phyloP scores from a whole-genome alignment of 192 early-diverging fungal species.

The Mortierella antarctica region DNA sequence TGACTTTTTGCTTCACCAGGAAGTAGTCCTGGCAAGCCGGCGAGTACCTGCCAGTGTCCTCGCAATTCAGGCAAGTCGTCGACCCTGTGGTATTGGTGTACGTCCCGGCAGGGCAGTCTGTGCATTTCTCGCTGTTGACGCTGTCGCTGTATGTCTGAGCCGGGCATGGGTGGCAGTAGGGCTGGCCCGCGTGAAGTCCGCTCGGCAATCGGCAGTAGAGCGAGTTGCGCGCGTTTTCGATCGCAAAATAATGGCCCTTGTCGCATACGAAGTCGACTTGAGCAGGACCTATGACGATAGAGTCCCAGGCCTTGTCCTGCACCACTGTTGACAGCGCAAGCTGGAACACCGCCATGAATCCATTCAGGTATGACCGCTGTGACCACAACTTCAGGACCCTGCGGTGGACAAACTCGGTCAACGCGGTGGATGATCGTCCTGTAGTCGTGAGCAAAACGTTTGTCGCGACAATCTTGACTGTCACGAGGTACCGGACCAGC shows the following conservation, averaged over 20 bases:
- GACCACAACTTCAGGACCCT: conserved; percentile 39
- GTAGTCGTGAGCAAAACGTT: conserved; percentile 14
- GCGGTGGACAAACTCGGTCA: conserved; percentile 19
- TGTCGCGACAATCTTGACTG: background rate
- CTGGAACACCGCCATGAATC: conserved; percentile 42
- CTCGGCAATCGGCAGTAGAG: conserved; percentile 10
- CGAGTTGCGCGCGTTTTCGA: background rate
- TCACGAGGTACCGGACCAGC: conserved; percentile 25
- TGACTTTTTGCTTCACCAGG: conserved; percentile 2
- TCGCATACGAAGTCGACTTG: conserved; percentile 34
- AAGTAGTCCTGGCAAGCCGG: conserved; percentile 32
- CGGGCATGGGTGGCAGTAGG: conserved; percentile 28
- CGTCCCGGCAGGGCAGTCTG: conserved; percentile 19
- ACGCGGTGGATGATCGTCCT: conserved; percentile 19
- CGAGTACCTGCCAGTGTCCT: conserved; percentile 7
- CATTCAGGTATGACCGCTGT: conserved; percentile 43
- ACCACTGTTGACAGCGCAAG: conserved; percentile 32
- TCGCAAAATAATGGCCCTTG: conserved; percentile 6
- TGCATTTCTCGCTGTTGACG: conserved; percentile 28
- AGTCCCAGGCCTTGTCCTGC: conserved; percentile 41
- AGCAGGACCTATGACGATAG: conserved; percentile 27
- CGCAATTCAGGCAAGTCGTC: conserved; percentile 19
- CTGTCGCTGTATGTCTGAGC: conserved; percentile 21
- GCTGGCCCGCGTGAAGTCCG: conserved; percentile 13
- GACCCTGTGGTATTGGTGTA: conserved; percentile 36